Evolutionary conservation across 2,329 filamentous ascomycete genomes (phyloP), one percentile per base, ranked within the genome.

Genomic region (Colletotrichum sp.): DNA sequence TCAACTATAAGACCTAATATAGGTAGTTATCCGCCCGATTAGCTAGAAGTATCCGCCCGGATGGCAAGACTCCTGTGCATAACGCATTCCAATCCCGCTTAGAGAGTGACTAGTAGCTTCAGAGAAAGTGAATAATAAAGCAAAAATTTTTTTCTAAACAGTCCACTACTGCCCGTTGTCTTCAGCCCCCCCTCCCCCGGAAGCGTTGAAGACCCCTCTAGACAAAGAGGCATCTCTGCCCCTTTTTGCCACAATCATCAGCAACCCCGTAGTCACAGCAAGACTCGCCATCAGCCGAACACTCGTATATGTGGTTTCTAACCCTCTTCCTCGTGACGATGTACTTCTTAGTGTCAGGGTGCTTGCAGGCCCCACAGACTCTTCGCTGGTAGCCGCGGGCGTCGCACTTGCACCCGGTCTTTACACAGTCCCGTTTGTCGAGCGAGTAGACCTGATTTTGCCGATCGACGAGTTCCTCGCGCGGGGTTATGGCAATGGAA

Each of bases 391-490:
- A 71, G 13, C 76, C 74, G 48, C 77, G 76, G 68, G 71, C 78
- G 64, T 78, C 73, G 70, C 79, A 80, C 62, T 75, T 77, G 77
- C 79, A 80, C 6, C 78, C 77, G 24, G 78, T 79, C 71, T 78
- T 69, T 15, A 61, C 32, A 73, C 79, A 80, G 28, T 76, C 77
- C 28, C 78, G 77, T 66, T 77, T 78, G 26, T 66, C 62, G 2
- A 75, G 18, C 8, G 28, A 36, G 34, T 67, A 13, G 9, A 58
- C 34, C 58, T 61, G 30, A 48, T 66, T 66, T 15, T 66, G 62
- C 18, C 13, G 48, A 4, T 55, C 48, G 26, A 66, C 32, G 10
- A 52, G 30, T 24, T 65, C 38, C 30, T 65, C 60, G 15, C 24
- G 55, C 15, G 24, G 15, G 21, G 55, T 18, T 3, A 58, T 16